Percentiles rank a stretch among this genome's conserved stretches.
These are phyloP conservation scores for Backusella psychrophila DNA, from an alignment of 192 early-diverging fungal genomes.

Conservation along the genomic window DNA sequence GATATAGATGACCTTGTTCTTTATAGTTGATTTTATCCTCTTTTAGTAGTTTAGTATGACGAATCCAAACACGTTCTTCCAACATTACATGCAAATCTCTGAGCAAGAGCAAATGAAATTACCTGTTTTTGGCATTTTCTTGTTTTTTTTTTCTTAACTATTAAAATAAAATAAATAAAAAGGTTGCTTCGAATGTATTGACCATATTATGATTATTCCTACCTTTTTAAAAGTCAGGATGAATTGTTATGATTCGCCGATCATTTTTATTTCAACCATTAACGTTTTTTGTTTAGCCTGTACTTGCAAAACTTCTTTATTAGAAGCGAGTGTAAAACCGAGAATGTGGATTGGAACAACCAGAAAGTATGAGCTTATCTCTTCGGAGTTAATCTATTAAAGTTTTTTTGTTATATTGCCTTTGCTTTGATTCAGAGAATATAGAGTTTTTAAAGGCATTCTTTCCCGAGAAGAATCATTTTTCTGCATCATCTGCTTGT, in stretches of 20 bases:
- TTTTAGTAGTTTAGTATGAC: neutral
- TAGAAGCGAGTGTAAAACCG: neutral
- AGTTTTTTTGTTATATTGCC: neutral
- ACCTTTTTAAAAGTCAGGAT: neutral
- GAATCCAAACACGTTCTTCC: neutral
- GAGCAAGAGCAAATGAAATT: neutral
- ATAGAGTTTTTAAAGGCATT: neutral
- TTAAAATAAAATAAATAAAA: too few relatives aligned
- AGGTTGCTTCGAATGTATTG: neutral
- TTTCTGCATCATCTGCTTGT: neutral
- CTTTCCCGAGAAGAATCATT: neutral
- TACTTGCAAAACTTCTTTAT: too few relatives aligned
- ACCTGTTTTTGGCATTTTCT: neutral
- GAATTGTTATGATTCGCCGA: neutral
- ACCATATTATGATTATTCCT: neutral
- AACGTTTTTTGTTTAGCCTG: too few relatives aligned
- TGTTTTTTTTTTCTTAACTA: neutral
- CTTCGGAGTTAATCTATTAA: neutral
- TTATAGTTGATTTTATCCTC: neutral
- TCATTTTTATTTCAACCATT: neutral
- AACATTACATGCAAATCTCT: neutral
- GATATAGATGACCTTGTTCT: neutral
- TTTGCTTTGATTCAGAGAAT: neutral
- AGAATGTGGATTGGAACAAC: neutral
- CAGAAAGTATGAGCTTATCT: neutral